Conservation (phyloP, 345 rosid species). For the Lepidium didymum region DNA sequence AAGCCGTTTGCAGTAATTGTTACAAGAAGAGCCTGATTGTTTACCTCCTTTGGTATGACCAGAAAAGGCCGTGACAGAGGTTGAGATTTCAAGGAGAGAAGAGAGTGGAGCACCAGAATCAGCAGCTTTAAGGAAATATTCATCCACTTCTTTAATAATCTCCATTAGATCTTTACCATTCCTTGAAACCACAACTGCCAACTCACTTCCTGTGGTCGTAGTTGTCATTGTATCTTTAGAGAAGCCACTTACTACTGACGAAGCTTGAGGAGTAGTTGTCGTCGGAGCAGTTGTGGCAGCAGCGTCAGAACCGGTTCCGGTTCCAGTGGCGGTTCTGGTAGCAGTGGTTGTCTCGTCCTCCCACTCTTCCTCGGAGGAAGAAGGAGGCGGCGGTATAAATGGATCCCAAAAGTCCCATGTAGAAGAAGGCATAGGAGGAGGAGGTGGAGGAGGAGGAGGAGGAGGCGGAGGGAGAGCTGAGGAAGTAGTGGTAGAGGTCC, state of each 20-base stretch:
- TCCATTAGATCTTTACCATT: slow-evolving; percentile 74
- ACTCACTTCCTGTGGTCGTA: slow-evolving; percentile 40
- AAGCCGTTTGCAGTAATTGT: not conserved
- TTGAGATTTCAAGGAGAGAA: slow-evolving; percentile 55
- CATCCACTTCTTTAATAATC: slow-evolving; percentile 90
- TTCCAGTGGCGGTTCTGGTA: slow-evolving; percentile 14
- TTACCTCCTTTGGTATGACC: slow-evolving; percentile 56
- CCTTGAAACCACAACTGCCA: slow-evolving; percentile 80
- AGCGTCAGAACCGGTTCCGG: slow-evolving; percentile 34
- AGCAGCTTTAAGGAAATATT: slow-evolving; percentile 77
- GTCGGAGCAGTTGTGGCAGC: slow-evolving; percentile 38
- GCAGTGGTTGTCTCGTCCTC: slow-evolving; percentile 43
- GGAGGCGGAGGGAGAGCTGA: slow-evolving; percentile 38
- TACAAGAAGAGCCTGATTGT: not conserved
- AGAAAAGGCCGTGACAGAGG: slow-evolving; percentile 27
- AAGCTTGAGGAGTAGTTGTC: slow-evolving; percentile 40
- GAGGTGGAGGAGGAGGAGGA: slow-evolving; percentile 41
- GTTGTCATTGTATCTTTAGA: slow-evolving; percentile 51
- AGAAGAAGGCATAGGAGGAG: slow-evolving; percentile 61
- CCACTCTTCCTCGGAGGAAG: slow-evolving; percentile 72
- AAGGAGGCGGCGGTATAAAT: slow-evolving; percentile 47
- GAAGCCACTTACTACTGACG: slow-evolving; percentile 53
- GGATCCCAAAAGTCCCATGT: slow-evolving; percentile 99
- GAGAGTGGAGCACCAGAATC: slow-evolving; percentile 70
- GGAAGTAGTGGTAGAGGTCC: slow-evolving; percentile 63